Evolutionary conservation across 2,329 filamentous ascomycete species (phyloP), one percentile per base, ranked within the genome.

Genomic region (Torrubiella hemipterigena): DNA sequence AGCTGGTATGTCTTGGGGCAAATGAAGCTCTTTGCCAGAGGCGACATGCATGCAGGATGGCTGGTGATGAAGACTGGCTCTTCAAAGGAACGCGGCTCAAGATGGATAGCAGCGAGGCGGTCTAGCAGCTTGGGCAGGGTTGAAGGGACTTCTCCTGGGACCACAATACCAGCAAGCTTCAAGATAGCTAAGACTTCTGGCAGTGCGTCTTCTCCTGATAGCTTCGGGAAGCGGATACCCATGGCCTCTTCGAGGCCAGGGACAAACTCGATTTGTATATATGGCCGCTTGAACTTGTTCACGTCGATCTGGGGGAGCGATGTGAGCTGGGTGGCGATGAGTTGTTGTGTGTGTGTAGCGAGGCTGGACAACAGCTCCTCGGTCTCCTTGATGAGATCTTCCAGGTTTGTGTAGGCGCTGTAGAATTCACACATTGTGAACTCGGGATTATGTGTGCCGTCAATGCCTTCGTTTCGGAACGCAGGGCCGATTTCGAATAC

Each of bases 391-490:
- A 93, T 86, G 30, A 96, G 61, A 25, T 82, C 73, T 21, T 76
- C 61, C 0, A 95, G 67, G 40, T 79, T 81, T 37, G 80, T 76
- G 47, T 87, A 93, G 3, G 87, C 79, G 38, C 81, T 78, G 57
- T 98, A 98, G 58, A 94, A 96, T 58, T 98, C 91, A 63, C 89
- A 96, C 37, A 84, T 96, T 27, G 83, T 91, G 58, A 96, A 98
- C 51, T 98, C 91, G 1, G 91, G 89, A 49, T 98, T 98, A 52
- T 98, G 91, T 0, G 85, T 94, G 18, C 71, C 72, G 52, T 95
- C 87, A 21, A 94, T 60, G 53, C 85, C 84, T 60, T 98, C 91
- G 51, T 98, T 98, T 26, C 91, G 75, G 56, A 98, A 98, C 10
- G 77, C 77, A 4, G 84, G 80, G 1, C 91, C 91, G 41, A 98